These are phyloP conservation scores for Cercis canadensis DNA, from an alignment of 306 rosid species.

Conservation along the genomic window DNA sequence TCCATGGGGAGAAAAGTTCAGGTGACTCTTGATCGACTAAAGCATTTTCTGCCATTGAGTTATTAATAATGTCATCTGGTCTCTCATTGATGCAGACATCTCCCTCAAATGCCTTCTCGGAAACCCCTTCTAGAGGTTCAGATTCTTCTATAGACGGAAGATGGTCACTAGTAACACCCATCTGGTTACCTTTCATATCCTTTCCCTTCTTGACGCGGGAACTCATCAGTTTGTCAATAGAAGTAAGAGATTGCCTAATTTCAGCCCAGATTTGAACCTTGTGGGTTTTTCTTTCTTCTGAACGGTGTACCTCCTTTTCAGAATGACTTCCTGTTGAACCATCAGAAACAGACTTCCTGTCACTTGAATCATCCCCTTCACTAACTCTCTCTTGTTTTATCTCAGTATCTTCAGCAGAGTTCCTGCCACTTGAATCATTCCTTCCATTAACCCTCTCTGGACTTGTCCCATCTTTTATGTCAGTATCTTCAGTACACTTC, in stretches of 20 bases:
- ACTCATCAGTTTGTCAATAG: slow-evolving; percentile 67
- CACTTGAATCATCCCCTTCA: slow-evolving; percentile 46
- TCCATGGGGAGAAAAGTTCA: slow-evolving; percentile 60
- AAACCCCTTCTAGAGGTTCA: slow-evolving; percentile 42
- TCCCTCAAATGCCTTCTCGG: slow-evolving; percentile 42
- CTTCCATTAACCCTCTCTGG: slow-evolving; percentile 11
- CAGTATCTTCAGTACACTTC: slow-evolving; percentile 25
- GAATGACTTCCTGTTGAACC: slow-evolving; percentile 49
- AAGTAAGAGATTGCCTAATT: slow-evolving; percentile 65
- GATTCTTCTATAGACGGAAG: slow-evolving; percentile 56
- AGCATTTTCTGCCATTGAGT: slow-evolving; percentile 40
- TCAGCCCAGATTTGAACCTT: slow-evolving; percentile 68
- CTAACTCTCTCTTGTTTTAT: background rate
- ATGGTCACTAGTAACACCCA: slow-evolving; percentile 39
- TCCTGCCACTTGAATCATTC: too few species aligned
- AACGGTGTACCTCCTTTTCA: slow-evolving; percentile 48
- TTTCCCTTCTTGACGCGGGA: slow-evolving; percentile 58
- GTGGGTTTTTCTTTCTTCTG: slow-evolving; percentile 51
- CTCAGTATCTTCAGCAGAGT: too few species aligned
- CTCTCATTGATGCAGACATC: slow-evolving; percentile 39
- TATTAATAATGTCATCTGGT: slow-evolving; percentile 31
- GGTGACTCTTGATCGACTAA: slow-evolving; percentile 42
- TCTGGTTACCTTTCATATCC: slow-evolving; percentile 44
- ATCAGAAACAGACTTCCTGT: slow-evolving; percentile 42
- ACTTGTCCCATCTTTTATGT: slow-evolving; percentile 36